Conservation (phyloP, 352 stramenopile species). For the Phytophthora citricola region DNA sequence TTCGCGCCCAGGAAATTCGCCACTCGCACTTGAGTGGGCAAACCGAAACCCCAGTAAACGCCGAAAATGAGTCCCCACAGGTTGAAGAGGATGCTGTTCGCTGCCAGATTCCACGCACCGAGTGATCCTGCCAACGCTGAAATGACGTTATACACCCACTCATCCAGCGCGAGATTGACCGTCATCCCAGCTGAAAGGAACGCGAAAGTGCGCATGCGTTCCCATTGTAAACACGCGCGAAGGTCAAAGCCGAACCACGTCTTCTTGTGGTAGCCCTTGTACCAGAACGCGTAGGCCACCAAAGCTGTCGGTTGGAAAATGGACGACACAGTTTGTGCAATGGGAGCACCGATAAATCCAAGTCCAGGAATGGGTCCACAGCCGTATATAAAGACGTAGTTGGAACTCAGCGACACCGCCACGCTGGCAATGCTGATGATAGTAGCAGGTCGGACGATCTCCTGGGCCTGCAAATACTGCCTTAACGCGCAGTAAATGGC, state of each 20-base stretch:
- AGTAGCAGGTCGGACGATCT: constrained; percentile 81
- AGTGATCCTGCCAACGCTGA: constrained; percentile 73
- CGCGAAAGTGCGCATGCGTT: constrained; percentile 71
- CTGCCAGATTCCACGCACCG: constrained; percentile 67
- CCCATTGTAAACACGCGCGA: constrained; percentile 59
- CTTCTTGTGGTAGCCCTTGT: constrained; percentile 83
- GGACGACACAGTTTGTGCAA: constrained; percentile 72
- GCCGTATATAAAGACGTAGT: constrained; percentile 87
- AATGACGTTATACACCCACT: constrained; percentile 85
- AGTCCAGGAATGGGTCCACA: constrained; percentile 62
- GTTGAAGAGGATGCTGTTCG: constrained; percentile 86
- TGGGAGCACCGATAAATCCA: constrained; percentile 76
- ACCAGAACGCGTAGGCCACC: constrained; percentile 75
- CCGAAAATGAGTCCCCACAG: constrained; percentile 85
- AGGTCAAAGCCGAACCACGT: constrained; percentile 76
- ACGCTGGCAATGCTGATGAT: constrained; percentile 79
- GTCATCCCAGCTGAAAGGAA: constrained; percentile 79
- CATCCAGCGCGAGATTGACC: constrained; percentile 76
- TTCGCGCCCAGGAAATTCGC: constrained; percentile 83
- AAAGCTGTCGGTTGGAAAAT: constrained; percentile 81
- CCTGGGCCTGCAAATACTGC: constrained; percentile 83
- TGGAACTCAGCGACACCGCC: constrained; percentile 66
- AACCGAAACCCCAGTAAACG: constrained; percentile 86
- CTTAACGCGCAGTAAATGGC: constrained; percentile 75
- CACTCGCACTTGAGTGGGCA: constrained; percentile 77